phyloP scores from a whole-genome alignment of 2,329 filamentous ascomycete species.

The Botrytis fragariae region DNA sequence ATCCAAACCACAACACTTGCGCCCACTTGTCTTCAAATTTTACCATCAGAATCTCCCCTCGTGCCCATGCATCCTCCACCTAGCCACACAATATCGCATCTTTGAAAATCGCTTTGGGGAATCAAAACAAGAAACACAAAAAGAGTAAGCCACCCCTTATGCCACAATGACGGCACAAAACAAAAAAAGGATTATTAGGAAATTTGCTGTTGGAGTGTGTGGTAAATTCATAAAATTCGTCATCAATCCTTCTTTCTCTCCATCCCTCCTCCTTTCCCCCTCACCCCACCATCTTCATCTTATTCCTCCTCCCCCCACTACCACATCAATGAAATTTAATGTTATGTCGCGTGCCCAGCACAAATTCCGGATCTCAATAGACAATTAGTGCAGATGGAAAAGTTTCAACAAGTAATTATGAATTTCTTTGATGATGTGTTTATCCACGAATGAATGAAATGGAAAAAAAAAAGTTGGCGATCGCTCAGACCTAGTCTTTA shows the following conservation, averaged over 20 bases:
- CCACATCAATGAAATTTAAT: conserved; percentile 6
- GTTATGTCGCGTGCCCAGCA: conserved; percentile 2
- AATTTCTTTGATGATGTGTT: conserved; percentile 5
- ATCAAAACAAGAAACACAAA: conserved; percentile 9
- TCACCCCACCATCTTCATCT: not conserved
- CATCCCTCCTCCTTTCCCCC: not conserved
- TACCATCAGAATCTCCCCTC: not conserved
- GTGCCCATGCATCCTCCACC: not conserved
- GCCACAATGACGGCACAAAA: not conserved
- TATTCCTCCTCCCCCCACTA: not conserved
- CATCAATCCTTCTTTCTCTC: conserved; percentile 6
- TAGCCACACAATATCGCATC: not conserved
- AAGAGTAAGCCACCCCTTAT: not conserved
- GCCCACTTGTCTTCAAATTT: not conserved
- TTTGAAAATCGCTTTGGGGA: conserved; percentile 1
- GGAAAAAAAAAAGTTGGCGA: conserved; percentile 1
- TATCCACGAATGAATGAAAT: not conserved
- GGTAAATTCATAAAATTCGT: conserved; percentile 17
- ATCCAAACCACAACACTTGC: not conserved
- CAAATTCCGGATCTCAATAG: conserved; percentile 6
- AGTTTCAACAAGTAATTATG: conserved; percentile 15
- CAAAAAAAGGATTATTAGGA: not conserved
- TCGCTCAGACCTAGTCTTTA: conserved; percentile 17
- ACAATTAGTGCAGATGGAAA: conserved; percentile 6
- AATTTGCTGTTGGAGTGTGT: not conserved